Evolutionary conservation across 1,284 basidiomycete genomes (phyloP).

Genomic region (Malassezia obtusa): DNA sequence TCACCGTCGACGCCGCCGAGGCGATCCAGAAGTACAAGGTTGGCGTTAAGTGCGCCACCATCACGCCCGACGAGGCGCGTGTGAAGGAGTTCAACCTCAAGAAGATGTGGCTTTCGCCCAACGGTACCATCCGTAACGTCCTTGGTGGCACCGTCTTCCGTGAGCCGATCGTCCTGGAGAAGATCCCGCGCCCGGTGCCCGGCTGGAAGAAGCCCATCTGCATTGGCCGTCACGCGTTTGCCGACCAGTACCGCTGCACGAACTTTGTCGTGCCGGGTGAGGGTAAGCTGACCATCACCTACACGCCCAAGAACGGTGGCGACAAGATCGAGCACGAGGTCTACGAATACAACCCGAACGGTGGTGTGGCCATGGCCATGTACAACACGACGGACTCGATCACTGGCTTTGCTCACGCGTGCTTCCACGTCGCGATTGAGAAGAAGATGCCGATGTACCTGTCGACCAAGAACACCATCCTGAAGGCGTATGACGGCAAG

Average conservation of each 20-base stretch:
- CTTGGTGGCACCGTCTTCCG: constrained; percentile 97
- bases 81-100: constrained; percentile 77
- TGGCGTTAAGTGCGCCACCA: constrained; percentile 70
- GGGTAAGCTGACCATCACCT: constrained; percentile 44
- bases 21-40: constrained; percentile 53
- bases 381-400: constrained; percentile 59
- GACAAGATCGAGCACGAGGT: constrained; percentile 29
- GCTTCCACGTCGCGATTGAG: constrained; percentile 93
- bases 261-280: constrained; percentile 41
- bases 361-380: constrained; percentile 51
- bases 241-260: constrained; percentile 61
- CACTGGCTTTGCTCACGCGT: constrained; percentile 85
- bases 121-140: constrained; percentile 67
- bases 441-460: constrained; percentile 76
- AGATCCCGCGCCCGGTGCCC: constrained; percentile 75
- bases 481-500: constrained; percentile 62
- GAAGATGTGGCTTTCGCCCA: constrained; percentile 61
- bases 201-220: constrained; percentile 95
- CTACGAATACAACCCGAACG: constrained; percentile 38
- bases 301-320: constrained; percentile 31
- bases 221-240: constrained; percentile 93
- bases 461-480: constrained; percentile 47
- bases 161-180: constrained; percentile 85
- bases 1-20: constrained; percentile 85
- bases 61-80: constrained; percentile 92